A percentile compares a stretch with the other conserved stretches of the same genome.
Conservation (phyloP, 2,329 filamentous ascomycete genomes). For the Endothia cerciana region DNA sequence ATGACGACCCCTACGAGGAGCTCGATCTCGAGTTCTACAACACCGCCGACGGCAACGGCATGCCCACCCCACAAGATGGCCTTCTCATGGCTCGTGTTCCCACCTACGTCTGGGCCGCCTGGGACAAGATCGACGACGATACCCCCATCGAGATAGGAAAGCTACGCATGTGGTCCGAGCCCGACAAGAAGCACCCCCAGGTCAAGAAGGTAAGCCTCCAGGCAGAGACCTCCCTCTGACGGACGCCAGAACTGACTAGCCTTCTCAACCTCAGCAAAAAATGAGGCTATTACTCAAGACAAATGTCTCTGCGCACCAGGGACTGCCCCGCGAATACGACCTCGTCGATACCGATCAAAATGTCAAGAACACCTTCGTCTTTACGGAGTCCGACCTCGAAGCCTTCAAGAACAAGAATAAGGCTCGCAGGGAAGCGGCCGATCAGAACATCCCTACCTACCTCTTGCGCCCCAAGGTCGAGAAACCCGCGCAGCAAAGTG, state of each 20-base stretch:
- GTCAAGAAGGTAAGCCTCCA: conserved; percentile 6
- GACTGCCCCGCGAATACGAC: conserved; percentile 86
- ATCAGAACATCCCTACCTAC: conserved; percentile 62
- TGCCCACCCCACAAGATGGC: conserved; percentile 42
- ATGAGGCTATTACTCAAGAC: conserved; percentile 70
- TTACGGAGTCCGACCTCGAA: conserved; percentile 90
- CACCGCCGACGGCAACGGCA: conserved; percentile 36
- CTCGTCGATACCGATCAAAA: conserved; percentile 68
- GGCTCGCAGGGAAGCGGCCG: conserved; percentile 58
- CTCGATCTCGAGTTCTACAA: conserved; percentile 63
- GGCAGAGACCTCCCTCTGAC: background rate
- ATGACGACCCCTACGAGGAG: conserved; percentile 65
- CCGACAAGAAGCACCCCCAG: conserved; percentile 38
- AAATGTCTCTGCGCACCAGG: conserved; percentile 68
- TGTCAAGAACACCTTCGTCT: conserved; percentile 87
- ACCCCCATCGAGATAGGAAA: conserved; percentile 82
- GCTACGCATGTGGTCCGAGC: conserved; percentile 62
- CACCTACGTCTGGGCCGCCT: conserved; percentile 79
- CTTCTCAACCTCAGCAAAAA: conserved; percentile 40
- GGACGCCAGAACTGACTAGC: conserved; percentile 34
- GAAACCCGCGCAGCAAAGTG: conserved; percentile 46
- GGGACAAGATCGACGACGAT: conserved; percentile 76
- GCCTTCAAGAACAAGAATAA: conserved; percentile 68
- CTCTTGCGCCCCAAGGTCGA: conserved; percentile 53
- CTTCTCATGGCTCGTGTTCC: conserved; percentile 79